Base-by-base conservation (phyloP, 352 stramenopile genomes). In the Globisporangium mamillatum region DNA sequence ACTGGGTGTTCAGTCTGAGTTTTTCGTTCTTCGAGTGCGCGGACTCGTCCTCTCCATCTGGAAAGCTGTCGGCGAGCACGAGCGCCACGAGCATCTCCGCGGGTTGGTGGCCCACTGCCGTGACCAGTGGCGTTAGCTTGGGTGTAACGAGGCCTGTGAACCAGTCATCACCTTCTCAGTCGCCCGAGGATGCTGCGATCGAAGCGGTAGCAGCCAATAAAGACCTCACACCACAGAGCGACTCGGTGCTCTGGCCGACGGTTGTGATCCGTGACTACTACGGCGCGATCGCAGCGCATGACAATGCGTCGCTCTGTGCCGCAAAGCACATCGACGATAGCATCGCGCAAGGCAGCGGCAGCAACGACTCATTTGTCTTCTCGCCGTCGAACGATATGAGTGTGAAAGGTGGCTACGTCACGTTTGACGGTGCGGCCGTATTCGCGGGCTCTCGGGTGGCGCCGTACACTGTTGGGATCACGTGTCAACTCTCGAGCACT, bases 191-290 rank as follows among this genome's bases (percentile, higher is more conserved):
- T 16, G 16, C 24, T 12, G 50, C 59, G 4, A 24, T 65, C 1
- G 59, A 67, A 36, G 34, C 32, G 12, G 12, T 67, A 1, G 54
- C 32, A 34, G 22, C 48, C 2, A 53, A 63, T 20, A 32, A 5
- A 1, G 59, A 66, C 0, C 58, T 58, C 32, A 52, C 66, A 6
- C 27, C 59, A 27, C 58, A 24, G 18, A 38, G 20, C 9, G 63
- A 71, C 12, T 20, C 48, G 16, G 65, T 64, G 4, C 66, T 88
- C 20, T 91, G 82, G 85, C 85, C 85, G 1, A 93, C 85, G 0
- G 58, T 91, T 22, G 69, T 91, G 12, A 67, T 88, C 20, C 74
- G 72, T 22, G 83, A 93, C 32, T 91, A 76, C 50, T 93, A 93
- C 29, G 76, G 73, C 25, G 67, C 60, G 3, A 81, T 88, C n/a